Conservation (phyloP, 371 early-diverging fungal genomes). For the Circinella minor region DNA sequence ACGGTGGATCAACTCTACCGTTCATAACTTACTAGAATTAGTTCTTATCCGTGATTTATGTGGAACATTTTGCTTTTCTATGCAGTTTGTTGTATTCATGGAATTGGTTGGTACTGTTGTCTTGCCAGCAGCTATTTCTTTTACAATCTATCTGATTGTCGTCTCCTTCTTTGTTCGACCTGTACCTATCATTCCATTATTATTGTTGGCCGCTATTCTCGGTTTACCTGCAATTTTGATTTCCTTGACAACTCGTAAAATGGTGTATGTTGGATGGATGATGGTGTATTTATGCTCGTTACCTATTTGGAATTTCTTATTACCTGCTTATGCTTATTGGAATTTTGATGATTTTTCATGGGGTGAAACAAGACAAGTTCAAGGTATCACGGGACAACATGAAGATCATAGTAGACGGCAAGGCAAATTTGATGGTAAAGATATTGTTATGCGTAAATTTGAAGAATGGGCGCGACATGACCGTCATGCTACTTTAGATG, state of each 20-base stretch:
- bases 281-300: constrained; percentile 85
- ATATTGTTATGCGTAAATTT: constrained; percentile 50
- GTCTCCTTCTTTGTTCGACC: constrained; percentile 63
- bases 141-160: constrained; percentile 79
- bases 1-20: constrained; percentile 98
- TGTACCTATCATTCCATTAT: constrained; percentile 66
- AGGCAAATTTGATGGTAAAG: constrained; percentile 56
- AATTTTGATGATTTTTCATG: constrained; percentile 97
- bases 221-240: constrained; percentile 90
- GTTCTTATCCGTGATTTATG: constrained; percentile 91
- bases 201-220: constrained; percentile 73
- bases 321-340: constrained; percentile 96
- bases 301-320: constrained; percentile 92
- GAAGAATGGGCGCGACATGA: constrained; percentile 54
- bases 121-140: constrained; percentile 90
- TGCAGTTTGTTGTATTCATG: constrained; percentile 95
- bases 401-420: constrained; percentile 63
- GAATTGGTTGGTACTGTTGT: constrained; percentile 95
- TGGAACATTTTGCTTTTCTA: constrained; percentile 94
- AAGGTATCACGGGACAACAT: constrained; percentile 69
- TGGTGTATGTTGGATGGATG: constrained; percentile 92
- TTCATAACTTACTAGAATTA: constrained; percentile 92
- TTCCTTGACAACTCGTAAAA: constrained; percentile 79
- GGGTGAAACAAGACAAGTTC: constrained; percentile 91
- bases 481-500: constrained; percentile 25